Base-by-base conservation (phyloP, 2,329 filamentous ascomycete genomes). In the Daldinia eschscholtzii region DNA sequence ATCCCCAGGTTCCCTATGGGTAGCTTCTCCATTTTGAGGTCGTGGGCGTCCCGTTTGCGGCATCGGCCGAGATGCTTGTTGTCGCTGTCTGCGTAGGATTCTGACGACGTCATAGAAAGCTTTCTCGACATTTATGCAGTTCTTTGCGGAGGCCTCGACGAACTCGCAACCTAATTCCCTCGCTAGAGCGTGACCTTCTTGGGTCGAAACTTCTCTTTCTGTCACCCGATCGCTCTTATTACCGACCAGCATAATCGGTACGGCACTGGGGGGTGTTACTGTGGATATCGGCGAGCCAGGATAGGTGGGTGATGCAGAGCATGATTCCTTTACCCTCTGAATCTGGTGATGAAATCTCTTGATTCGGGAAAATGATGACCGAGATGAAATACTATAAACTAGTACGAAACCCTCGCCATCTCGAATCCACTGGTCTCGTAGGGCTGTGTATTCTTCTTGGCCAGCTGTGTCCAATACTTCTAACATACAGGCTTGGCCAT, bases 201-300 rank as follows among this genome's bases (percentile, higher is more conserved):
- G 96, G 57, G 94, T 97, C 2, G 94, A 98, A 3, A 98, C 96
- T 78, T 98, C 95, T 73, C 96, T 90, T 83, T 98, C 96, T 30
- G 95, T 97, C 53, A 97, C 93, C 76, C 96, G 89, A 82, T 99
- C 96, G 83, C 93, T 97, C 85, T 99, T 99, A 86, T 99, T 98
- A 73, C 96, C 96, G 39, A 99, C 96, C 33, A 99, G 87, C 96
- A 99, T 98, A 76, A 99, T 93, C 53, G 96, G 96, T 15, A 96
- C 93, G 20, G 91, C 91, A 70, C 89, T 86, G 70, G 88, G 88
- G 28, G 88, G 83, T 79, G 81, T 81, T 78, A 83, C 81, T 75
- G 88, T 75, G 78, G 90, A 83, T 75, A 93, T 86, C 57, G 92
- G 91, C 26, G 92, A 93, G 69, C 92, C 91, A 6, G 91, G 90